Base-by-base conservation (phyloP, 805 yeast species). In the Lachancea mirantina region DNA sequence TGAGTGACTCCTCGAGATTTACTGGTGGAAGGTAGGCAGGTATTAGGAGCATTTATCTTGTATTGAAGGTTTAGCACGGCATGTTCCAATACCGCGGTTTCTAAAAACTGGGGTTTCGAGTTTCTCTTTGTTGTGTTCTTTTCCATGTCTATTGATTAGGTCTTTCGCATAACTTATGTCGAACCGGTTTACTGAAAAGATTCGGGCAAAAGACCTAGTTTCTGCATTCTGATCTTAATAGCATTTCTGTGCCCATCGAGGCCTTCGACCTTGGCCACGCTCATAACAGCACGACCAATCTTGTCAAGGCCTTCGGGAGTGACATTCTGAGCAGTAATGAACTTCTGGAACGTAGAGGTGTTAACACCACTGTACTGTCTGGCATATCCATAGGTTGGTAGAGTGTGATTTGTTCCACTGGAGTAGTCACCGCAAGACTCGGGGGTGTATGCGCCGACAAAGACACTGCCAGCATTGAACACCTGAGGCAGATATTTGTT, bases 391-490 rank as follows among this genome's bases (percentile, higher is more conserved):
- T 92, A 92, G 0, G 99, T 92, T 38, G 99, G 99, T 49, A 92
- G 71, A 0, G 99, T 92, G 65, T 92, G 99, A 70, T 92, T 92
- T 4, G 99, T 92, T 57, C 99, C 99, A 40, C 88, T 75, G 0
- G 96, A 88, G 65, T 92, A 92, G 64, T 92, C 99, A 53, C 99
- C 99, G 59, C 96, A 88, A 3, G 95, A 82, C 60, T 92, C 99
- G 31, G 99, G 98, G 2, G 96, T 83, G 59, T 82, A 83, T 4
- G 89, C 81, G 27, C 99, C 99, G 35, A 92, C 96, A 52, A 92
- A 92, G 15, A 92, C 92, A 19, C 94, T 81, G 23, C 99, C 98
- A 5, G 99, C 99, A 56, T 92, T 79, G 42, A 83, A 80, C 21
- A 92, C 88, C 43, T 70, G 62, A 19, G 72, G 68, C 25, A 92